A percentile compares a stretch with the other conserved stretches of the same genome.
These are phyloP conservation scores for Diplosphaera chodatii DNA, from an alignment of 139 green algal genomes.

Conservation along the genomic window DNA sequence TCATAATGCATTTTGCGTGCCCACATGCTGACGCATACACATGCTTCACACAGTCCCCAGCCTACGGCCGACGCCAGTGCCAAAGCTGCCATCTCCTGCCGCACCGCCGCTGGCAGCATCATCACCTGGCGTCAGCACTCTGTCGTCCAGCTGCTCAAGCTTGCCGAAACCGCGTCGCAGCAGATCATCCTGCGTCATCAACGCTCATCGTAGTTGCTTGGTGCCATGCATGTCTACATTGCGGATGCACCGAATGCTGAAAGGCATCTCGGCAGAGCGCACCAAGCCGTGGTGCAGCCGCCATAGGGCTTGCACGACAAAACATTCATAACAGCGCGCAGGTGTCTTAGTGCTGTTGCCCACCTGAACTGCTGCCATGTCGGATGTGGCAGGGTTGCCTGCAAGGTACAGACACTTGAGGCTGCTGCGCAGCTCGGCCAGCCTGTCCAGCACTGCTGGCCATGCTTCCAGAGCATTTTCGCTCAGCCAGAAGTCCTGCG, in stretches of 20 bases:
- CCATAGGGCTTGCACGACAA: too few relatives aligned
- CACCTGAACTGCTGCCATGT: slow-evolving; percentile 44
- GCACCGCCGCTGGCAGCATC: too few relatives aligned
- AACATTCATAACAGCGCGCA: too few relatives aligned
- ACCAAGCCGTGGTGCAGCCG: too few relatives aligned
- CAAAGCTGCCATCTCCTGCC: not conserved
- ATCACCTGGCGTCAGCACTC: not conserved
- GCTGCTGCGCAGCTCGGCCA: slow-evolving; percentile 28
- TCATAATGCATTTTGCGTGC: too few relatives aligned
- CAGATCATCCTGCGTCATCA: not conserved
- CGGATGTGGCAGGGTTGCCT: slow-evolving; percentile 58
- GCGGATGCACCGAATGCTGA: too few relatives aligned
- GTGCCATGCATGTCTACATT: too few relatives aligned
- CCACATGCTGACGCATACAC: too few relatives aligned
- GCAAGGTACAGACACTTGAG: slow-evolving; percentile 84
- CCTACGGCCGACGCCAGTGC: not conserved
- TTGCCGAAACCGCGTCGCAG: slow-evolving; percentile 14
- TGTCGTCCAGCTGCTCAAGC: slow-evolving; percentile 72
- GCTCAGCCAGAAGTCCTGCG: slow-evolving; percentile 89
- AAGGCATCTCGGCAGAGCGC: too few relatives aligned
- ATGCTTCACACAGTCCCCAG: not conserved
- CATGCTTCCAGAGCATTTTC: slow-evolving; percentile 73
- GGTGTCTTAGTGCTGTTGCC: too few relatives aligned
- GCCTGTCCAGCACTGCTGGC: slow-evolving; percentile 37
- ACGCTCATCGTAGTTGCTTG: too few relatives aligned